Evolutionary conservation across 345 rosid genomes (phyloP), one percentile per base, ranked within the genome.

Genomic region (Euphorbia tirucalli): DNA sequence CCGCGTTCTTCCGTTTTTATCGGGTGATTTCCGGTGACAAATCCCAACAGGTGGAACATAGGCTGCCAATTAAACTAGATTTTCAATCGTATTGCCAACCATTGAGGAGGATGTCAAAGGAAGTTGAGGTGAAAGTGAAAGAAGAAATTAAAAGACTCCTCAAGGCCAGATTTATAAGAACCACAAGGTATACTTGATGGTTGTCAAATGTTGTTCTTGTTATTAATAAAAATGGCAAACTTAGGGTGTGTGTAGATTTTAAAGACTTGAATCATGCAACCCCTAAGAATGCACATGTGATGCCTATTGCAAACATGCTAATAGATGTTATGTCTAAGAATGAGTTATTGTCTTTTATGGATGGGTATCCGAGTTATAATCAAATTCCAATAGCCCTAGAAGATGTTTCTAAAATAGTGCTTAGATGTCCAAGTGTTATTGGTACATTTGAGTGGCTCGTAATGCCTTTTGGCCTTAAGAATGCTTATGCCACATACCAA

Each of bases 41-140:
- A n/a, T n/a, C n/a, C n/a, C n/a, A n/a, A n/a, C n/a, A n/a, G n/a
- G 68, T 71, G 8, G 14, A 71, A 28, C 61, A 71, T 11, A 6
- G 61, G 7, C 11, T 56, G 0, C 61, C 30, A 0, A 56, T 56
- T 22, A 56, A 56, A 25, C 4, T 24, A 1, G 59, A 21, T 0
- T 61, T 30, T 31, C 21, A 19, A 0, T 39, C 11, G 5, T 31
- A 61, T 5, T 1, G 0, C 3, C 9, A 61, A 61, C 65, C 24
- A 9, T 39, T 21, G 11, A 61, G 5, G 0, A 0, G 13, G 7
- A 28, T 30, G 44, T 61, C 43, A 1, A 61, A 61, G 22, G 44
- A 61, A 11, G 65, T 18, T 0, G 59, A 55, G 27, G 11, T 55
- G 21, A 55, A 21, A 24, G 59, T 61, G 1, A 59, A 59, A 24